phyloP scores from a whole-genome alignment of 345 rosid species.

The Gossypium herbaceum region DNA sequence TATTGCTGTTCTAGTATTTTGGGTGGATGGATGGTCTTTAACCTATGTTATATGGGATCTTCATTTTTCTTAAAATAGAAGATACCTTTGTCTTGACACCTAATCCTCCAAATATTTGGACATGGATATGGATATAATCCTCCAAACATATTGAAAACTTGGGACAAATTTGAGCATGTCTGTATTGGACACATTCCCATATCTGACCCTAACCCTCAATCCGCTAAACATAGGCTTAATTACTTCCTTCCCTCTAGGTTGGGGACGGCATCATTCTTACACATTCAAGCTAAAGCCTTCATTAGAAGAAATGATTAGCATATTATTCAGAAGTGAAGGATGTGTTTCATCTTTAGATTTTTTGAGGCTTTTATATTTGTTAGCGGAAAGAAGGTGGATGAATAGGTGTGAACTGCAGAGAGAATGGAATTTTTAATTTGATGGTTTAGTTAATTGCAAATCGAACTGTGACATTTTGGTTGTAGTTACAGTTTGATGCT shows the following conservation, averaged over 20 bases:
- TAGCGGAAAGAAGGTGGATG: not conserved
- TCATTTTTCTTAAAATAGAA: not conserved
- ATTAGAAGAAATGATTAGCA: not conserved
- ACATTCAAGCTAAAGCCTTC: not conserved
- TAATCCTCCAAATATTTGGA: not conserved
- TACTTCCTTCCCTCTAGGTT: not conserved
- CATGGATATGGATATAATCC: too few relatives aligned
- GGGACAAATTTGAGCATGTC: too few relatives aligned
- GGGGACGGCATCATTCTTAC: not conserved
- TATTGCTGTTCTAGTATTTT: not conserved
- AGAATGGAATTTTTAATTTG: not conserved
- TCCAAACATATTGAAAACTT: too few relatives aligned
- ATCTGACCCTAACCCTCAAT: too few relatives aligned
- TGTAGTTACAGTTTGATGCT: not conserved
- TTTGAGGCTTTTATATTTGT: not conserved
- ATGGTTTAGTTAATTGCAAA: not conserved
- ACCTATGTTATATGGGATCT: not conserved
- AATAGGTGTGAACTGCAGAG: not conserved
- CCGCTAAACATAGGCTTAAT: too few relatives aligned
- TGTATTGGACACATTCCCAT: too few relatives aligned
- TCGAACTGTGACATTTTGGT: not conserved
- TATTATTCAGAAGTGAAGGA: not conserved
- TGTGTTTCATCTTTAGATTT: not conserved
- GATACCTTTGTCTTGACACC: not conserved
- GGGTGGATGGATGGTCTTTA: not conserved